Base-by-base conservation (phyloP, 2,329 filamentous ascomycete species). In the Aspergillus niger region DNA sequence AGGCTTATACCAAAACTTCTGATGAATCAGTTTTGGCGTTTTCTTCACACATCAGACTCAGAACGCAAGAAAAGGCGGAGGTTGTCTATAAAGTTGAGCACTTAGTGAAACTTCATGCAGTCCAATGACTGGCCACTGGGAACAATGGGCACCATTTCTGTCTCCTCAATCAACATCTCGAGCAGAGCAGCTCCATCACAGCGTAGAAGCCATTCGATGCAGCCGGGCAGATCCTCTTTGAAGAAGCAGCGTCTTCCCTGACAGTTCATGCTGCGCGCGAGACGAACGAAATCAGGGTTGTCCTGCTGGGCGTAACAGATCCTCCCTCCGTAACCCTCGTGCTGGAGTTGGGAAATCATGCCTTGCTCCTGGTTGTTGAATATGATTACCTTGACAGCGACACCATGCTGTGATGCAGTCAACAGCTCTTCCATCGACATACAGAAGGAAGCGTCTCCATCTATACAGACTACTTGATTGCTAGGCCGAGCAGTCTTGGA, bases 381-480 rank as follows among this genome's bases (percentile, higher is more conserved):
- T 2, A 53, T 15, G n/a, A 53, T 15, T 7, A 53, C 22, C n/a
- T 53, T 53, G 30, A 53, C 22, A 3, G n/a, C n/a, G 8, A 53
- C 15, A 3, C n/a, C n/a, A 22, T 53, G 28, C 32, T 39, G 28
- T n/a, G 22, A 17, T 5, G 30, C 50, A 8, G 50, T 53, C 11
- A 53, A 17, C 1, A 53, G n/a, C 2, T 17, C 28, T 2, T 41
- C 47, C 32, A 67, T 38, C 2, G 63, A 65, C 67, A 57, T 69
- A 89, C 86, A 32, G 91, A 97, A 97, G 2, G 92, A 97, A 7
- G 93, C 93, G 74, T 97, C 94, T 61, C 94, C 94, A 73, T 97
- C 93, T 70, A 97, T 95, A 77, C 97, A 92, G 63, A 97, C 87
- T 55, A 97, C 93, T 48, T 95, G 85, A 59, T 90, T 86, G 51